Conservation (phyloP, 257 asterid genomes). For the Echites panduratus region DNA sequence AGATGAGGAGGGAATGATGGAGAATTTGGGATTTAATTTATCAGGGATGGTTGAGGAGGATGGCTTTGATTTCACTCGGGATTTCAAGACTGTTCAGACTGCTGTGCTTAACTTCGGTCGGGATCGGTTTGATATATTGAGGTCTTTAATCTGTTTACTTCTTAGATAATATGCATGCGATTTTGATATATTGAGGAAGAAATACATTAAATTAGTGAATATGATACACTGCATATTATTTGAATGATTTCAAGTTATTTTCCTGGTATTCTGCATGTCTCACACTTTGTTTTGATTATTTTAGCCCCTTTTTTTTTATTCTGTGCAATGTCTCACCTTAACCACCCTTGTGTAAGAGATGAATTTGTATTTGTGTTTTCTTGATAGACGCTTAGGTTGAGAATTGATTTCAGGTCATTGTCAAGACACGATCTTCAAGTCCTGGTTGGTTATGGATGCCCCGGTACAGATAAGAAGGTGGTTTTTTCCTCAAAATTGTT, state of each 20-base stretch:
- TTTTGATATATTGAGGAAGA: no score
- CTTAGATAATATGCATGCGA: not conserved
- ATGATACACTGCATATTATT: not conserved
- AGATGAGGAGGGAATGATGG: slow-evolving; percentile 86
- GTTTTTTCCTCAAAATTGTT: slow-evolving; percentile 69
- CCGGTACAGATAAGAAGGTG: slow-evolving; percentile 70
- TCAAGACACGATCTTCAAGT: slow-evolving; percentile 87
- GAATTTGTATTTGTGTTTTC: not conserved
- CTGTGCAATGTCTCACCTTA: not conserved
- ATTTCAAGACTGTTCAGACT: slow-evolving; percentile 69
- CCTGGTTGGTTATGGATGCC: slow-evolving; percentile 95
- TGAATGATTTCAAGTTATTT: not conserved
- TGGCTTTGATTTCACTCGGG: slow-evolving; percentile 57
- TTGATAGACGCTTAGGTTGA: slow-evolving; percentile 17
- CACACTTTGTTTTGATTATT: not conserved
- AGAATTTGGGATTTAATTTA: slow-evolving; percentile 55
- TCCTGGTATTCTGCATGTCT: not conserved
- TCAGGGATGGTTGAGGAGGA: slow-evolving; percentile 39
- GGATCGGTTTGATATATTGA: slow-evolving; percentile 83
- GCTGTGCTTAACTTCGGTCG: slow-evolving; percentile 74
- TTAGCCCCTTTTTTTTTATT: not conserved
- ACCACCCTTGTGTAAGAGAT: not conserved
- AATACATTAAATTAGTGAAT: no score
- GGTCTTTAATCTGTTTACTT: slow-evolving; percentile 31
- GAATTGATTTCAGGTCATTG: slow-evolving; percentile 69